Conservation (phyloP, 176 grass and related monocot genomes). For the Thalia dealbata region DNA sequence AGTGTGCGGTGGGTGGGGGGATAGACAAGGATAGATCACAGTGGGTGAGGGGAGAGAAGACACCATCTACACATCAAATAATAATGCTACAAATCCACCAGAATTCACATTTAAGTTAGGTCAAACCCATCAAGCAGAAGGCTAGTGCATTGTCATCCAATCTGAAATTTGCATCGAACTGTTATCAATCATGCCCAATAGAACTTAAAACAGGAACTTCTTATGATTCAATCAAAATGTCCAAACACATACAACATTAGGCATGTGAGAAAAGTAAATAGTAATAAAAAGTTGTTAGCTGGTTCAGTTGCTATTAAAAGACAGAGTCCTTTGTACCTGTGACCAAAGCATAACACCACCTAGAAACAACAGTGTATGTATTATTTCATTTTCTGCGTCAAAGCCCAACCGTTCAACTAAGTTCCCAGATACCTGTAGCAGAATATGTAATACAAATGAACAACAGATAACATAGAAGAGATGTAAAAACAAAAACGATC, state of each 20-base stretch:
- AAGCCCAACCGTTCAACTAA: conserved; percentile 47
- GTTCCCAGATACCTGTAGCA: conserved; percentile 53
- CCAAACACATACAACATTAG: background rate
- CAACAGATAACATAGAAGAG: conserved; percentile 6
- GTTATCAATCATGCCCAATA: background rate
- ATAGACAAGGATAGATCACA: no score
- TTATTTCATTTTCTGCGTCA: conserved; percentile 82
- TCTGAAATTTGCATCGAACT: background rate
- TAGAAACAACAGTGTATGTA: conserved; percentile 95
- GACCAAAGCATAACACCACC: conserved; percentile 95
- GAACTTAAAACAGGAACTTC: background rate
- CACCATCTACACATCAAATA: no score
- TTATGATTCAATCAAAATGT: background rate
- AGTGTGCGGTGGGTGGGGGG: no score
- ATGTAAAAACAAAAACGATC: conserved; percentile 15
- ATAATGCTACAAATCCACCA: no score
- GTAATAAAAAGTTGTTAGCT: background rate
- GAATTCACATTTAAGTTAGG: no score
- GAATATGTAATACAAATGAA: conserved; percentile 18
- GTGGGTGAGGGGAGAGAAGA: no score
- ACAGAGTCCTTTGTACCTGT: conserved; percentile 42
- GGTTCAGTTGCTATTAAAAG: background rate
- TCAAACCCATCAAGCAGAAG: background rate
- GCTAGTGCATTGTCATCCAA: background rate
- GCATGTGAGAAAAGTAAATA: background rate